These are phyloP conservation scores for Schoenoplectus triqueter DNA, from an alignment of 202 grass and related monocot genomes.

Conservation along the genomic window DNA sequence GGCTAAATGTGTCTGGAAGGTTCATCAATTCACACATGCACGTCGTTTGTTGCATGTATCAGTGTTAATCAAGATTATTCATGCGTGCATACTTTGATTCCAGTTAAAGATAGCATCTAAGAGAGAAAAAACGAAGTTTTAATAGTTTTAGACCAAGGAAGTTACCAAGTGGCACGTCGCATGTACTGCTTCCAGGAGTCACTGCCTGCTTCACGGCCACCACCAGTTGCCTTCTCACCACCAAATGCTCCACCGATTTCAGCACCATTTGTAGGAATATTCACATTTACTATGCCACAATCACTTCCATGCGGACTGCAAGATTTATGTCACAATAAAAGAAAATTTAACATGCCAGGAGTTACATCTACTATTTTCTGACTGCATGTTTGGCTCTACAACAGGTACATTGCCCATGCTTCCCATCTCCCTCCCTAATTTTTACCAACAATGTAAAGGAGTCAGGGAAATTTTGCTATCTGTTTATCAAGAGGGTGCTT, in stretches of 20 bases:
- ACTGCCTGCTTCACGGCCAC: conserved; percentile 93
- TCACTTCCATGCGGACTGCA: conserved; percentile 90
- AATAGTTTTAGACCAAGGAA: conserved; percentile 27
- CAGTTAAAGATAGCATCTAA: too few relatives aligned
- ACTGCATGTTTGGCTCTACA: background rate
- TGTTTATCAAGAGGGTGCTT: background rate
- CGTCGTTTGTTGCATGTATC: background rate
- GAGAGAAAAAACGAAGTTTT: background rate
- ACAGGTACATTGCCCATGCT: background rate
- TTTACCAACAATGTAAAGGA: background rate
- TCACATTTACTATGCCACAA: conserved; percentile 97
- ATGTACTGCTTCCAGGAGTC: conserved; percentile 99
- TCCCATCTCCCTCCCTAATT: too few relatives aligned
- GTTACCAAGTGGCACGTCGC: conserved; percentile 92
- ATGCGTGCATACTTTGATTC: background rate
- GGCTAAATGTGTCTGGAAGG: conserved; percentile 1
- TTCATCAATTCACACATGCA: background rate
- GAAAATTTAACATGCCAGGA: background rate
- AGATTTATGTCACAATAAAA: conserved; percentile 21
- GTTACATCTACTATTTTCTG: background rate
- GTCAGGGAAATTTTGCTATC: background rate
- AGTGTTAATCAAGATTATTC: conserved; percentile 2
- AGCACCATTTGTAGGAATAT: conserved; percentile 99
- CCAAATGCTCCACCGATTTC: conserved; percentile 99
- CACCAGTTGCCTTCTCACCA: conserved; percentile 97